phyloP scores from a whole-genome alignment of 2,329 filamentous ascomycete species.

The Tolypocladium paradoxum region DNA sequence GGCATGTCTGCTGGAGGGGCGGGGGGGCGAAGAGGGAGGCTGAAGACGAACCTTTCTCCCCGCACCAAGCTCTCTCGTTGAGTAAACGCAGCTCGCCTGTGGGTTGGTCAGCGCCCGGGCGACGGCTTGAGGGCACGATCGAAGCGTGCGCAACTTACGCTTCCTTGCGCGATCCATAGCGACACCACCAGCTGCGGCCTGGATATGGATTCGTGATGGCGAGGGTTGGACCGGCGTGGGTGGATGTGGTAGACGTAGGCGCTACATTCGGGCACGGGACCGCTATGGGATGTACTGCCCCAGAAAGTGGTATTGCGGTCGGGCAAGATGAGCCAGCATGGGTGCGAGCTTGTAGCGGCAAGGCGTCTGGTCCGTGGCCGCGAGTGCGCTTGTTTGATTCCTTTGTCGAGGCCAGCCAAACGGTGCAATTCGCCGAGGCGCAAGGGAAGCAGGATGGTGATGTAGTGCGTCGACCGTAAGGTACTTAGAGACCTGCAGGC shows the following conservation, averaged over 20 bases:
- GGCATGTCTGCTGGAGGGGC: background rate
- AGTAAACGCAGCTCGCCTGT: constrained; percentile 81
- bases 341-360: constrained; percentile 15
- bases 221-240: background rate
- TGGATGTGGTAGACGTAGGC: constrained; percentile 9
- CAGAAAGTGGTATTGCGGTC: constrained; percentile 21
- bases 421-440: background rate
- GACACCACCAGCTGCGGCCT: constrained; percentile 13
- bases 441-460: background rate
- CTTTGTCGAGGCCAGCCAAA: background rate
- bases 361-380: background rate
- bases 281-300: constrained; percentile 32
- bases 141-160: constrained; percentile 31
- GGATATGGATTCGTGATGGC: background rate
- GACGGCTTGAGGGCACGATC: background rate
- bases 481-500: too few relatives aligned
- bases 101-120: constrained; percentile 7
- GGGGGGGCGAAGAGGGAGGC: background rate
- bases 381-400: background rate
- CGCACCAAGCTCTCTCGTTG: constrained; percentile 81
- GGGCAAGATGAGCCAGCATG: constrained; percentile 28
- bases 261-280: constrained; percentile 36
- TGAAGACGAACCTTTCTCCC: constrained; percentile 59
- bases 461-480: too few relatives aligned
- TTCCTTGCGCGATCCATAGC: constrained; percentile 56